Conservation (phyloP, 1,139 yeast genomes). For the Candida sojae region DNA sequence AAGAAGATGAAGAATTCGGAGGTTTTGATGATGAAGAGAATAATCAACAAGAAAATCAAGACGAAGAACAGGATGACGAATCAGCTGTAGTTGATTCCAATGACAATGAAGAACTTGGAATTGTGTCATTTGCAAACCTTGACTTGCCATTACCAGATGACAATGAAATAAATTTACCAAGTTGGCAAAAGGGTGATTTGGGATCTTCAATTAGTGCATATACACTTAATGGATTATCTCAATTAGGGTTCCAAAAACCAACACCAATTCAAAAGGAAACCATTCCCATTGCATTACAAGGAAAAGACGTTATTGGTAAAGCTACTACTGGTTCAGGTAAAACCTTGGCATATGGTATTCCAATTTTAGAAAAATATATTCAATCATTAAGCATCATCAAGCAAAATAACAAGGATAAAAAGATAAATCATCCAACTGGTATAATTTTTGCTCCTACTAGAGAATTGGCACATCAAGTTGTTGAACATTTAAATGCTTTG, state of each 20-base stretch:
- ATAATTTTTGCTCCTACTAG: conserved; percentile 92
- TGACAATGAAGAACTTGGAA: conserved; percentile 18
- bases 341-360: conserved; percentile 92
- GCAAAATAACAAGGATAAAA: conserved; percentile 23
- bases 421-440: conserved; percentile 60
- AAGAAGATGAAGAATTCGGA: conserved; percentile 10
- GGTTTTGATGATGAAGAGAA: conserved; percentile 11
- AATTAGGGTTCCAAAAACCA: conserved; percentile 65
- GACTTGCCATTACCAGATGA: conserved; percentile 41
- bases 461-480: conserved; percentile 94
- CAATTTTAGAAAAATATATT: conserved; percentile 74
- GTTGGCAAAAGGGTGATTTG: conserved; percentile 47
- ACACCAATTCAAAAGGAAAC: conserved; percentile 80
- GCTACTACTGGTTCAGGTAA: conserved; percentile 99
- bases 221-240: conserved; percentile 59
- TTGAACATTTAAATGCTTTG: conserved; percentile 68
- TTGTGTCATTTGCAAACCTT: conserved; percentile 25
- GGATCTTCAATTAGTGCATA: conserved; percentile 47
- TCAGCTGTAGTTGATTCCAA: conserved; percentile 16
- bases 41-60: conserved; percentile 17
- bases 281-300: conserved; percentile 74
- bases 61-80: conserved; percentile 13
- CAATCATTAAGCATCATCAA: conserved; percentile 23
- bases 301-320: conserved; percentile 86
- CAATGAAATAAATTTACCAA: conserved; percentile 50